Percentiles rank a stretch among this genome's conserved stretches.
Evolutionary conservation across 257 asterid species (phyloP).

Genomic region (Cordia subcordata): DNA sequence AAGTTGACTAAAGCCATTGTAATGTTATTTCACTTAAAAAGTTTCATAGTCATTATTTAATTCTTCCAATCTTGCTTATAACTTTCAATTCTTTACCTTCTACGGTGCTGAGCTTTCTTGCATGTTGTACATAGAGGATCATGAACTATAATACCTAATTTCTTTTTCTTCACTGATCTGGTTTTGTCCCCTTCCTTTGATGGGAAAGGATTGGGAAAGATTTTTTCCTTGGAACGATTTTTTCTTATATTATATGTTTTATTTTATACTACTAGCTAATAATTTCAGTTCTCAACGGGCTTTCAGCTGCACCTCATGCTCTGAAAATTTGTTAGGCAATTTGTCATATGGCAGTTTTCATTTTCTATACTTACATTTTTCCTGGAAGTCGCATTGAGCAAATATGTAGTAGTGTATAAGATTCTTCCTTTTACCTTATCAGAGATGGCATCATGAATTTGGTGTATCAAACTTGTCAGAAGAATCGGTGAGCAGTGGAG

Average conservation of each 20-base stretch:
- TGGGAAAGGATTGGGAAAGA: too few relatives aligned
- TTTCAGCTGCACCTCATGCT: neutral
- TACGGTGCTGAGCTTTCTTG: neutral
- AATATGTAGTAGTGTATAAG: conserved; percentile 3
- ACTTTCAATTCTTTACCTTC: neutral
- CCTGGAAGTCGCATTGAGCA: too few relatives aligned
- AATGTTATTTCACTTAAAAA: conserved; percentile 14
- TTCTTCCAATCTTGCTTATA: neutral
- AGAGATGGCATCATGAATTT: conserved; percentile 77
- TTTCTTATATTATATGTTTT: too few relatives aligned
- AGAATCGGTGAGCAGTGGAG: conserved; percentile 47
- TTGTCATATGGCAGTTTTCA: neutral
- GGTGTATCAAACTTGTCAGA: conserved; percentile 74
- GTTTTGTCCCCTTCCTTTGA: too few relatives aligned
- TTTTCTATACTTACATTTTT: neutral
- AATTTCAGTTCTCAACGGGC: neutral
- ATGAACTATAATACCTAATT: too few relatives aligned
- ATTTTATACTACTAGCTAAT: too few relatives aligned
- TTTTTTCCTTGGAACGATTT: too few relatives aligned
- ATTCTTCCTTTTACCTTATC: conserved; percentile 21
- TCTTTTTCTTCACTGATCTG: too few relatives aligned
- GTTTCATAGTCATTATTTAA: neutral
- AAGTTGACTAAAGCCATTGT: conserved; percentile 88
- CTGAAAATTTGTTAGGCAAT: neutral
- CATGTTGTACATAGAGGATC: too few relatives aligned